Evolutionary conservation across 345 rosid species (phyloP).

Genomic region (Populus nigra): DNA sequence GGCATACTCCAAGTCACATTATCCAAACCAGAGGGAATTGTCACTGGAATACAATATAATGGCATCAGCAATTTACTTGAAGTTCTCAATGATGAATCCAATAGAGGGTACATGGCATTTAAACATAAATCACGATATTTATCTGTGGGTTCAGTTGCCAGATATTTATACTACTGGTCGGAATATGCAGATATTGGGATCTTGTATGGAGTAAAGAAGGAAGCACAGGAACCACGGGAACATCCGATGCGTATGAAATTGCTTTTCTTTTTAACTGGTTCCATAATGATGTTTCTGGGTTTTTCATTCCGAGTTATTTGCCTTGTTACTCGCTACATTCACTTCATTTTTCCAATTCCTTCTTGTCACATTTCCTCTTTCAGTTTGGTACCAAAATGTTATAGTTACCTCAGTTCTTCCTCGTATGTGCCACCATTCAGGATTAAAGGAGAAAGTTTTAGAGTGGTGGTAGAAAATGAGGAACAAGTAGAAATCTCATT

Average conservation of each 20-base stretch:
- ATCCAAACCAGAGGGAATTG: slow-evolving; percentile 32
- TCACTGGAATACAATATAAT: slow-evolving; percentile 23
- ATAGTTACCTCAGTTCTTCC: no score
- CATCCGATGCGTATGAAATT: slow-evolving; percentile 5
- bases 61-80: slow-evolving; percentile 29
- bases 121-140: not conserved
- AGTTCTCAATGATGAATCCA: slow-evolving; percentile 12
- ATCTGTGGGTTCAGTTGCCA: no score
- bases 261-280: not conserved
- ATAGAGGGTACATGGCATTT: slow-evolving; percentile 24
- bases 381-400: no score
- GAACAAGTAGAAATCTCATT: slow-evolving; percentile 28
- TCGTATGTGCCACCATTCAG: not conserved
- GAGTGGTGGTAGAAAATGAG: slow-evolving; percentile 24
- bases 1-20: slow-evolving; percentile 25
- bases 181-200: slow-evolving; percentile 27
- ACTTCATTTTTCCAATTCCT: no score
- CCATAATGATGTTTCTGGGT: no score
- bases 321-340: no score
- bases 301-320: no score
- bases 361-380: no score
- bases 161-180: not conserved
- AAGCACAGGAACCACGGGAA: slow-evolving; percentile 36
- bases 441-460: slow-evolving; percentile 21
- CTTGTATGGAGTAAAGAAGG: slow-evolving; percentile 32